Conservation (phyloP, 768 basidiomycete species). For the Tricholoma matsutake region DNA sequence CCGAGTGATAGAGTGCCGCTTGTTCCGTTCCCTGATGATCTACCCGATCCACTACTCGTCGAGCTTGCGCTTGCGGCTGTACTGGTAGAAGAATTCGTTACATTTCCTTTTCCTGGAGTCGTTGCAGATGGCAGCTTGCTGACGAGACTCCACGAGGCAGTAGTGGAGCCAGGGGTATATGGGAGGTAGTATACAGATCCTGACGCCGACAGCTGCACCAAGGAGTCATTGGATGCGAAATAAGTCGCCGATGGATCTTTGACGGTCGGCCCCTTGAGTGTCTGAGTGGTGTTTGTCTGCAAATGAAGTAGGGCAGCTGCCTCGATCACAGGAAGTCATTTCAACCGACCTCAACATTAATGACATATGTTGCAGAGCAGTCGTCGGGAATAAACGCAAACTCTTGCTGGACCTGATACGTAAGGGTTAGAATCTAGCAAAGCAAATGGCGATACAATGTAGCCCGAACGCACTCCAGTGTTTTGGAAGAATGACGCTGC, state of each 20-base stretch:
- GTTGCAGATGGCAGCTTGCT: slow-evolving; percentile 41
- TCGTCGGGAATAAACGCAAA: slow-evolving; percentile 79
- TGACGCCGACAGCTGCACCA: slow-evolving; percentile 65
- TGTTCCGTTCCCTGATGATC: slow-evolving; percentile 6
- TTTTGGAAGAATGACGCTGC: slow-evolving; percentile 67
- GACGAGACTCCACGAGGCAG: slow-evolving; percentile 47
- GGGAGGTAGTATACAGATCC: slow-evolving; percentile 62
- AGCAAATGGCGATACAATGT: background rate
- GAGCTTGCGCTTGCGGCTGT: slow-evolving; percentile 7
- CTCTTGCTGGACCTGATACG: slow-evolving; percentile 57
- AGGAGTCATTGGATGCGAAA: slow-evolving; percentile 55
- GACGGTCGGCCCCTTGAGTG: slow-evolving; percentile 53
- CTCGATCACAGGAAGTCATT: background rate
- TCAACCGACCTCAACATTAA: slow-evolving; percentile 58
- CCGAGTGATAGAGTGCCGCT: slow-evolving; percentile 9
- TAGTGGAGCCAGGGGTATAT: slow-evolving; percentile 44
- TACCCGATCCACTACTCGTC: slow-evolving; percentile 11
- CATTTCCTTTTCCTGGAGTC: slow-evolving; percentile 22
- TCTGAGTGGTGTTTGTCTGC: slow-evolving; percentile 63
- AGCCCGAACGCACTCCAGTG: slow-evolving; percentile 43
- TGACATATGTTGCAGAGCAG: slow-evolving; percentile 64
- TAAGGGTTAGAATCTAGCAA: background rate
- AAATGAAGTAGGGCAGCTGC: background rate
- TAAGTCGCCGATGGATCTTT: slow-evolving; percentile 62
- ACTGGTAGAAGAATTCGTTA: slow-evolving; percentile 2